These are phyloP conservation scores for Malassezia slooffiae DNA, from an alignment of 1,284 basidiomycete genomes.

Conservation along the genomic window DNA sequence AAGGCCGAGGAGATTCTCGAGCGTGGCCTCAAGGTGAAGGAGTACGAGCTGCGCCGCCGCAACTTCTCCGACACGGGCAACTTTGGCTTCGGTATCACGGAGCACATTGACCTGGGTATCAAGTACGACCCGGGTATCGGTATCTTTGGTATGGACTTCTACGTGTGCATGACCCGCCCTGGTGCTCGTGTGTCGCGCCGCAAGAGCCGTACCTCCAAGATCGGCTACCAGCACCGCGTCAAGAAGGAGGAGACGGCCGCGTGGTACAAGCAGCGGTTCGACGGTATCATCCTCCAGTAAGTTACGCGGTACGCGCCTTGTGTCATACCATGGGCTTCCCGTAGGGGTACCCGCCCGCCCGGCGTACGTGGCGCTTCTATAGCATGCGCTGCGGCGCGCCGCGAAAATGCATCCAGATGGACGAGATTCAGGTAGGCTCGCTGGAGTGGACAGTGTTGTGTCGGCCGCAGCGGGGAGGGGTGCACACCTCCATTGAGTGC, in stretches of 20 bases:
- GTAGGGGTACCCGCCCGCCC: no score
- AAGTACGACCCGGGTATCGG: constrained; percentile 48
- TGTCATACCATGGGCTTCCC: no score
- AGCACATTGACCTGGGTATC: constrained; percentile 94
- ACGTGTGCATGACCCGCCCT: constrained; percentile 71
- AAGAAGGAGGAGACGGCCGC: constrained; percentile 59
- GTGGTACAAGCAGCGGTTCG: constrained; percentile 88
- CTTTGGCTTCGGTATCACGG: constrained; percentile 45
- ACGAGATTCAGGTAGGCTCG: no score
- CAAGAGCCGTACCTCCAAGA: constrained; percentile 74
- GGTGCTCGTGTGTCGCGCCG: constrained; percentile 83
- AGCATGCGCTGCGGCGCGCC: no score
- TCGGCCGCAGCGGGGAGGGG: no score
- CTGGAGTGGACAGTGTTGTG: no score
- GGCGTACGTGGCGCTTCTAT: neutral
- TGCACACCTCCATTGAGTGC: no score
- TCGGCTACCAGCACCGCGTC: constrained; percentile 70
- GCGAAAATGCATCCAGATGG: no score
- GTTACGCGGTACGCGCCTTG: neutral
- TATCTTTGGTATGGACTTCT: constrained; percentile 47
- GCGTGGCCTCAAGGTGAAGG: constrained; percentile 98
- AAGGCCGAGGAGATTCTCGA: constrained; percentile 98
- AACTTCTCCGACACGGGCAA: constrained; percentile 66
- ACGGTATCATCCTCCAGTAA: constrained; percentile 44
- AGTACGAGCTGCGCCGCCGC: constrained; percentile 79